A percentile compares a stretch with the other conserved stretches of the same genome.
Evolutionary conservation across 2,329 filamentous ascomycete genomes (phyloP).

Genomic region (Aspergillus pseudoglaucus): DNA sequence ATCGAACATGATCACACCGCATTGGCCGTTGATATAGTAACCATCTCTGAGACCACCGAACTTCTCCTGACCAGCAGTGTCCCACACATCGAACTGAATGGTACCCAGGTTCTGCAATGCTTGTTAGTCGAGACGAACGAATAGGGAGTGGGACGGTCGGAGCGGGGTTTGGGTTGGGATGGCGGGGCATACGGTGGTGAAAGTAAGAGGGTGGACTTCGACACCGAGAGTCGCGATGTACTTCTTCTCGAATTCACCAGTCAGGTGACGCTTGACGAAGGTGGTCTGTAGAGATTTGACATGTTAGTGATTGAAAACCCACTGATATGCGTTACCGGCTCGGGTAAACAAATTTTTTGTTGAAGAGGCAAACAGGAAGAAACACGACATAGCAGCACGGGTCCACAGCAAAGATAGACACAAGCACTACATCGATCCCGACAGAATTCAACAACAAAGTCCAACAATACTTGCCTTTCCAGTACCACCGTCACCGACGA

Average conservation of each 20-base stretch:
- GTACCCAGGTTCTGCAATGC: conserved; percentile 70
- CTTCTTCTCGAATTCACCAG: conserved; percentile 99
- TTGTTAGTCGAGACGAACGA: conserved; percentile 20
- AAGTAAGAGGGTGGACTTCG: conserved; percentile 96
- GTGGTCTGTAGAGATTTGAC: conserved; percentile 63
- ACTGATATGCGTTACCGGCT: not conserved
- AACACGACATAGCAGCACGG: not conserved
- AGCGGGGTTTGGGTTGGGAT: conserved; percentile 21
- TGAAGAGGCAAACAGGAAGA: conserved; percentile 18
- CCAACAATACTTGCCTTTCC: conserved; percentile 72
- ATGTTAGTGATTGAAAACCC: conserved; percentile 17
- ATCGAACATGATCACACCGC: conserved; percentile 99
- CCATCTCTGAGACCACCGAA: conserved; percentile 98
- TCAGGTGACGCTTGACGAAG: conserved; percentile 99
- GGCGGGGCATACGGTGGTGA: conserved; percentile 77
- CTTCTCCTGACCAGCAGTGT: conserved; percentile 98
- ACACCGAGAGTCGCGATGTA: conserved; percentile 99
- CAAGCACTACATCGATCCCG: not conserved
- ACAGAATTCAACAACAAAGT: not conserved
- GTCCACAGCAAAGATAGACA: not conserved
- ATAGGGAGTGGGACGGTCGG: conserved; percentile 12
- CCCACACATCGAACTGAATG: conserved; percentile 99
- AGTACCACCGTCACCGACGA: conserved; percentile 98
- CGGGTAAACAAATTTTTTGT: conserved; percentile 21
- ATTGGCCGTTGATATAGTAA: conserved; percentile 99